A percentile compares a stretch with the other conserved stretches of the same genome.
These are phyloP conservation scores for Plasmodium chabaudi DNA, from an alignment of 169 alveolate genomes.

Conservation along the genomic window DNA sequence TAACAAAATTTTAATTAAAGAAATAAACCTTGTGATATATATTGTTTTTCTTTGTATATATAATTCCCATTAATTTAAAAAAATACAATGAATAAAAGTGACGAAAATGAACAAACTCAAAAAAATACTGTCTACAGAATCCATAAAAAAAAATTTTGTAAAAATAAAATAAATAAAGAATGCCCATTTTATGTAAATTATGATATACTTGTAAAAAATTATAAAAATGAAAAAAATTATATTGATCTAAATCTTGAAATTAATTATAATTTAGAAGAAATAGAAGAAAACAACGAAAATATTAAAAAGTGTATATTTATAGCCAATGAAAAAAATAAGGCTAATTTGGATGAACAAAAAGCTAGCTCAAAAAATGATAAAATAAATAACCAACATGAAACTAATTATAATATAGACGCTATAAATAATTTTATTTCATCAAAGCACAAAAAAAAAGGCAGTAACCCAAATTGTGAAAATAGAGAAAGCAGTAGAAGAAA, in stretches of 20 bases:
- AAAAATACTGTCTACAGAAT: not conserved
- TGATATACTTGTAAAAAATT: slow-evolving; percentile 24
- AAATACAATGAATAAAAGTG: not conserved
- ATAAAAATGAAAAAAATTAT: slow-evolving; percentile 23
- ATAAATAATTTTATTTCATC: not conserved
- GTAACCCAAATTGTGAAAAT: not conserved
- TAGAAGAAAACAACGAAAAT: slow-evolving; percentile 36
- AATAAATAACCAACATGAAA: slow-evolving; percentile 5
- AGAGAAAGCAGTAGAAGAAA: not conserved
- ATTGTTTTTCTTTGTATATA: not conserved
- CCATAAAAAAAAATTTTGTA: not conserved
- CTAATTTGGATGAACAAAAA: not conserved
- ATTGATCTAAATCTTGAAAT: slow-evolving; percentile 46
- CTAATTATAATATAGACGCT: not conserved
- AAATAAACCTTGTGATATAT: not conserved
- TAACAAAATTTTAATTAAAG: too few species aligned
- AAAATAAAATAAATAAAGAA: slow-evolving; percentile 14
- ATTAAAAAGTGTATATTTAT: slow-evolving; percentile 16
- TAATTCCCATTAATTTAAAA: not conserved
- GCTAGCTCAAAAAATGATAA: slow-evolving; percentile 7
- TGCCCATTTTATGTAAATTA: slow-evolving; percentile 29
- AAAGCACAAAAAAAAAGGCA: too few species aligned
- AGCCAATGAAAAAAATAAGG: not conserved
- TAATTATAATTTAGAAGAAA: slow-evolving; percentile 68
- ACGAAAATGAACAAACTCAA: not conserved